Evolutionary conservation across 2,329 filamentous ascomycete genomes (phyloP).

Genomic region (Cytospora leucostoma): DNA sequence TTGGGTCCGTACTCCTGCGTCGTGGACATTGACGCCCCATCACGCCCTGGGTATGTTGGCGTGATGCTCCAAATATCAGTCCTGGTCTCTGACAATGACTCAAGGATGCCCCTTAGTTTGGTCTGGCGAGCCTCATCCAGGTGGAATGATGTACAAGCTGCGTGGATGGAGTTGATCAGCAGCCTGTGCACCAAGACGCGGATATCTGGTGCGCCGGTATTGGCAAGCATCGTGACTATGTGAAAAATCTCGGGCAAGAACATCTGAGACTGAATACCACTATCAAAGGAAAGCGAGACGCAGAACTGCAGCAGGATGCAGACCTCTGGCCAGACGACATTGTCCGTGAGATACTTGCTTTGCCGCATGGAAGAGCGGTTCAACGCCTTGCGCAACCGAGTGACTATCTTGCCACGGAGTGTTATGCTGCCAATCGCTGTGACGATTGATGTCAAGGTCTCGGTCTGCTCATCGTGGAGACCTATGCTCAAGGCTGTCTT

Average conservation of each 20-base stretch:
- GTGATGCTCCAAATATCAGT: conserved; percentile 59
- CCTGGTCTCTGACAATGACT: conserved; percentile 60
- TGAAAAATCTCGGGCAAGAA: conserved; percentile 71
- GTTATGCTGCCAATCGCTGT: conserved; percentile 66
- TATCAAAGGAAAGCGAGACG: conserved; percentile 67
- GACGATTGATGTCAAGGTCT: conserved; percentile 63
- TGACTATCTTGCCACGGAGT: conserved; percentile 65
- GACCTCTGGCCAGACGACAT: conserved; percentile 69
- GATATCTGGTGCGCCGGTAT: conserved; percentile 60
- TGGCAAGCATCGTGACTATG: conserved; percentile 69
- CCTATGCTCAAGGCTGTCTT: conserved; percentile 62
- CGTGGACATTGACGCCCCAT: conserved; percentile 57
- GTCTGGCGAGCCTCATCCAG: conserved; percentile 61
- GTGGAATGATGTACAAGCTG: conserved; percentile 65
- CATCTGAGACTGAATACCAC: conserved; percentile 65
- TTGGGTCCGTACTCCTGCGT: conserved; percentile 54
- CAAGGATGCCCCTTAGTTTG: conserved; percentile 57
- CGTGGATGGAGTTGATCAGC: conserved; percentile 67
- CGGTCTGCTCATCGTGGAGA: conserved; percentile 59
- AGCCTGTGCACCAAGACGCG: conserved; percentile 63
- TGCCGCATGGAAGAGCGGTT: conserved; percentile 67
- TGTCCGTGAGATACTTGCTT: conserved; percentile 66
- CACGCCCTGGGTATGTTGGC: conserved; percentile 44
- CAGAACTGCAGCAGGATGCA: conserved; percentile 68
- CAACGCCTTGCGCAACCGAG: conserved; percentile 65